These are phyloP conservation scores for Cymodocea nodosa DNA, from an alignment of 116 monocot species.

Conservation along the genomic window DNA sequence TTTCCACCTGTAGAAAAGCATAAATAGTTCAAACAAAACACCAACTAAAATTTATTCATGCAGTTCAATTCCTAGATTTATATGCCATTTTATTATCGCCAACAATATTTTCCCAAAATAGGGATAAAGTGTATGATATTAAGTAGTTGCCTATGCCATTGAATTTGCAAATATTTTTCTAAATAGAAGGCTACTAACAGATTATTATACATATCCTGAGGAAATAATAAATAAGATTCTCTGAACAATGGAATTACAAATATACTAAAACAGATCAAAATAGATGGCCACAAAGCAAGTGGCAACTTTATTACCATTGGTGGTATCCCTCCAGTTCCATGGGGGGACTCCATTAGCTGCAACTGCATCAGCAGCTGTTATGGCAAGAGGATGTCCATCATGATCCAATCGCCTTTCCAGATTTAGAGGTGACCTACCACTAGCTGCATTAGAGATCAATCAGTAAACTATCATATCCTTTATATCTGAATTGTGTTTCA, in stretches of 20 bases:
- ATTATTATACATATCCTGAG: background rate
- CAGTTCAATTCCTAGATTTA: too few species aligned
- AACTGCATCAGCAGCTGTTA: slow-evolving; percentile 67
- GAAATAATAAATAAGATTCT: too few species aligned
- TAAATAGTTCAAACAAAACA: background rate
- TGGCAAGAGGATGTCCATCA: slow-evolving; percentile 75
- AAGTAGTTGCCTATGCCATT: too few species aligned
- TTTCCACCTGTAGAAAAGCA: slow-evolving; percentile 37
- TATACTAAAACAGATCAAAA: background rate
- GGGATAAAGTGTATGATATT: too few species aligned
- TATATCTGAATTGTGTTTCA: too few species aligned
- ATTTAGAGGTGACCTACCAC: slow-evolving; percentile 59
- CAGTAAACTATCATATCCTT: too few species aligned
- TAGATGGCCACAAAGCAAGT: background rate
- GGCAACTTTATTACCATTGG: background rate
- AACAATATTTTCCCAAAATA: too few species aligned
- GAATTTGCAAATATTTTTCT: background rate
- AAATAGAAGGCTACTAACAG: background rate
- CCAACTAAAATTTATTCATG: background rate
- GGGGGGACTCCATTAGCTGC: slow-evolving; percentile 61
- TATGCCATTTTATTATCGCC: too few species aligned
- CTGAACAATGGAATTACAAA: too few species aligned
- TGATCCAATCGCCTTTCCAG: slow-evolving; percentile 65
- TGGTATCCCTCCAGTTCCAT: slow-evolving; percentile 93
- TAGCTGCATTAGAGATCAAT: slow-evolving; percentile 24